phyloP scores from a whole-genome alignment of 148 eudicot species.

The Rhododendron williamsianum region DNA sequence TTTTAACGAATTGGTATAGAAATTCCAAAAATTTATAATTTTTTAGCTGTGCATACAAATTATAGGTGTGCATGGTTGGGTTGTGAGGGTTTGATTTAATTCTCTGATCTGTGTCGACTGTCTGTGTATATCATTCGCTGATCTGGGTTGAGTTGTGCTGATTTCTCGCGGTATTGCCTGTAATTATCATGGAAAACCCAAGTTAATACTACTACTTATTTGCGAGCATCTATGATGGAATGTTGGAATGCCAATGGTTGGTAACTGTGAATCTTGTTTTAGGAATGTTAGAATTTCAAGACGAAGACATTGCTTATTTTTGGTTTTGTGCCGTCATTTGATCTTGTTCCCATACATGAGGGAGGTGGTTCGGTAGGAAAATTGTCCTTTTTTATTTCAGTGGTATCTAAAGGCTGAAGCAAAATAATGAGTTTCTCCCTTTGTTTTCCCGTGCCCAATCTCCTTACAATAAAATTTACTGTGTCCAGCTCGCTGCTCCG shows the following conservation, averaged over 20 bases:
- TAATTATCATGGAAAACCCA: not conserved
- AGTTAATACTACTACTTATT: not conserved
- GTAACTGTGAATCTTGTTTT: not conserved
- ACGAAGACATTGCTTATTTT: not conserved
- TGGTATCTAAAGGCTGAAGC: not conserved
- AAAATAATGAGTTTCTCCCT: not conserved
- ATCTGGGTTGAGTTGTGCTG: not conserved
- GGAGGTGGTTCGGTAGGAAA: not conserved
- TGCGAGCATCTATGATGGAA: not conserved
- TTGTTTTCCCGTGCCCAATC: not conserved
- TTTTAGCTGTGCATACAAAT: not conserved
- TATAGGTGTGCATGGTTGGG: not conserved
- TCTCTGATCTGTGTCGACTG: not conserved
- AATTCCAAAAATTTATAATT: conserved; percentile 10
- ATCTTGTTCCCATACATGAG: not conserved
- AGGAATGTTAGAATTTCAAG: conserved; percentile 11
- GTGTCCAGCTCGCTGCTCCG: not conserved
- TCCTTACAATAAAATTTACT: not conserved
- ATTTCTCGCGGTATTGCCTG: not conserved
- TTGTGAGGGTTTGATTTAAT: conserved; percentile 5
- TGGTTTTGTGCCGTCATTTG: not conserved
- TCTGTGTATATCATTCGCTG: not conserved
- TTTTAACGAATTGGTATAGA: not conserved
- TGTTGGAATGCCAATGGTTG: conserved; percentile 3
- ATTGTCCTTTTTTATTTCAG: not conserved